These are phyloP conservation scores for Epichloe scottii DNA, from an alignment of 2,329 filamentous ascomycete genomes.

Conservation along the genomic window DNA sequence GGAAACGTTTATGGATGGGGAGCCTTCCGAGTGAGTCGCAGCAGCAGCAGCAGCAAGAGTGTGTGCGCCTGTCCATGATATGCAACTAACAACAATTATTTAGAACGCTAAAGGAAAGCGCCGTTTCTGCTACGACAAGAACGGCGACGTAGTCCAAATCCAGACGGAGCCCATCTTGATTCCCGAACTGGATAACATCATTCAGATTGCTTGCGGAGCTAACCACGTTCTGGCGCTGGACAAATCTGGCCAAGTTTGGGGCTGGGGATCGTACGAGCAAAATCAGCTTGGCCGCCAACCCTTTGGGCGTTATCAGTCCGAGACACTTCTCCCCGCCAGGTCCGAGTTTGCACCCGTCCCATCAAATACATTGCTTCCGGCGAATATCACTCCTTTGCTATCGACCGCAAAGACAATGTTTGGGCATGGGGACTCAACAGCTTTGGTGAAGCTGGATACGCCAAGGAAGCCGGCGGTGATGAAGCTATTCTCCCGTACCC, in stretches of 20 bases:
- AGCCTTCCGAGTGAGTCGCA: conserved; percentile 53
- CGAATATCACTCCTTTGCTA: conserved; percentile 71
- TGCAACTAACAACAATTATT: not conserved
- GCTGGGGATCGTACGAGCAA: conserved; percentile 64
- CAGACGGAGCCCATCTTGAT: conserved; percentile 43
- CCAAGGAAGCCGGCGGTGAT: conserved; percentile 36
- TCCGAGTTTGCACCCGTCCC: conserved; percentile 44
- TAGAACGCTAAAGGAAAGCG: conserved; percentile 4
- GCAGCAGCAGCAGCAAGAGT: too few relatives aligned
- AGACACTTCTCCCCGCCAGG: conserved; percentile 44
- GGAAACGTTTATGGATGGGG: conserved; percentile 76
- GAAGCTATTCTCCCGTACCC: conserved; percentile 62
- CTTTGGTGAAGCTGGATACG: conserved; percentile 65
- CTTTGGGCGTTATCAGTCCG: conserved; percentile 51
- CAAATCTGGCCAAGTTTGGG: conserved; percentile 49
- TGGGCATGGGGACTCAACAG: conserved; percentile 82
- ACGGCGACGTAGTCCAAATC: conserved; percentile 24
- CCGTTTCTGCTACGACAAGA: conserved; percentile 43
- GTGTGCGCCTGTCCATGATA: conserved; percentile 28
- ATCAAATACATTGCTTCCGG: conserved; percentile 47
- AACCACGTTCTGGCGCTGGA: conserved; percentile 63
- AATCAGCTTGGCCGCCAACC: conserved; percentile 47
- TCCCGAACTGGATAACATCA: conserved; percentile 53
- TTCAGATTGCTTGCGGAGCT: conserved; percentile 49
- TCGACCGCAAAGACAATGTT: conserved; percentile 57